phyloP scores from a whole-genome alignment of 2,329 filamentous ascomycete genomes.

The Berkeleyomyces rouxiae region DNA sequence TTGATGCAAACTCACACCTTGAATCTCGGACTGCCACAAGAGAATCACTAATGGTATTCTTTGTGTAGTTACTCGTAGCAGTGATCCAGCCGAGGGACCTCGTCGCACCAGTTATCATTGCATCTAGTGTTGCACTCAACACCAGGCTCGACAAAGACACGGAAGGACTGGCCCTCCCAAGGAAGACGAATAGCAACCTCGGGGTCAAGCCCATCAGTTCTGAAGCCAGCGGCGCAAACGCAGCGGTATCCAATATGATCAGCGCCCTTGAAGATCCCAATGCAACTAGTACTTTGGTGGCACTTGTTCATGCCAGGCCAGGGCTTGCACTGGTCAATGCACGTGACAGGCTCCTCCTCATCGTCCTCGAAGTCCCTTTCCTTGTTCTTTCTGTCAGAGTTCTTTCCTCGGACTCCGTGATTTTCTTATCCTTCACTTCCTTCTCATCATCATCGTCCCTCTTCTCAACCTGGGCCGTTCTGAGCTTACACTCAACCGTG shows the following conservation, averaged over 20 bases:
- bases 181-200: constrained; percentile 1
- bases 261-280: background rate
- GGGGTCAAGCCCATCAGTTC: background rate
- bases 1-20: background rate
- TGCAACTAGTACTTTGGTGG: background rate
- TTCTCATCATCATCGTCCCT: background rate
- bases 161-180: background rate
- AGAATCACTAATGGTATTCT: background rate
- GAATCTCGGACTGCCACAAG: background rate
- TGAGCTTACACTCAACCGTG: background rate
- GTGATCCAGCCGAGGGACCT: background rate
- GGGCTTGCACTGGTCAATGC: background rate
- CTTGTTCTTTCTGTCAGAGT: background rate
- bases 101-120: background rate
- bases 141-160: constrained; percentile 2
- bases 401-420: background rate
- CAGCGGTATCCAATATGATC: background rate
- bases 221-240: constrained; percentile 6
- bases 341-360: background rate
- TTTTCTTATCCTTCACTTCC: no score
- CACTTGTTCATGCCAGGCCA: background rate
- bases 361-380: background rate
- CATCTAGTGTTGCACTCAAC: background rate
- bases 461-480: background rate
- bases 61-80: background rate